Evolutionary conservation across 306 rosid species (phyloP), one percentile per base, ranked within the genome.

Genomic region (Vigna unguiculata): DNA sequence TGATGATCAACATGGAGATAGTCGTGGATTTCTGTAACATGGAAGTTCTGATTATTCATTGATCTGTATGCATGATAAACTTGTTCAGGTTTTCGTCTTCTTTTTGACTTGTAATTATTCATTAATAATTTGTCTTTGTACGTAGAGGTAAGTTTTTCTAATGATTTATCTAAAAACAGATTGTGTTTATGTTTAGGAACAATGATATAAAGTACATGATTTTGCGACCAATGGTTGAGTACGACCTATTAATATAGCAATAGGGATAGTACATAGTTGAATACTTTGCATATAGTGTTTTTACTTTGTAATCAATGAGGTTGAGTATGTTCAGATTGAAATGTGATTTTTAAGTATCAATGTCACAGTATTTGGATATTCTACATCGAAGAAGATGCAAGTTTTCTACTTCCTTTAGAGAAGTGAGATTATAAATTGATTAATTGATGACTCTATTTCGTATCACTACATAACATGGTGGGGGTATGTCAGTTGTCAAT

Each of bases 41-140:
- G 81, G 81, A 69, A 78, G 12, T 14, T 2, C 14, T 62, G 67
- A 43, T 65, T 71, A 64, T 72, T 77, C 81, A 74, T 78, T 85
- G 67, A 81, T 74, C 70, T 85, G 85, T 81, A 85, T 78, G 81
- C 78, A 84, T 80, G 69, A 68, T 80, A 45, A 64, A 72, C 73
- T 69, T 69, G 70, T 69, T 81, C 62, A 78, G 71, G 43, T 73
- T 72, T 77, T 82, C 8, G 9, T 55, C 15, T 47, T 49, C 14
- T 34, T 62, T 62, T 61, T 34, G 3, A 40, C 51, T 64, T 77
- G 85, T 81, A 81, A 81, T 75, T 60, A 45, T 79, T 61, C 2
- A 72, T 16, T 78, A 61, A 79, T 78, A 81, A 61, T 74, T 69
- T 45, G 48, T 74, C 81, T 53, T 81, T 61, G 47, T 53, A 53